Evolutionary conservation across 495 filamentous ascomycete genomes (phyloP), one percentile per base, ranked within the genome.

Genomic region (Melanomma pulvis-pyrius): DNA sequence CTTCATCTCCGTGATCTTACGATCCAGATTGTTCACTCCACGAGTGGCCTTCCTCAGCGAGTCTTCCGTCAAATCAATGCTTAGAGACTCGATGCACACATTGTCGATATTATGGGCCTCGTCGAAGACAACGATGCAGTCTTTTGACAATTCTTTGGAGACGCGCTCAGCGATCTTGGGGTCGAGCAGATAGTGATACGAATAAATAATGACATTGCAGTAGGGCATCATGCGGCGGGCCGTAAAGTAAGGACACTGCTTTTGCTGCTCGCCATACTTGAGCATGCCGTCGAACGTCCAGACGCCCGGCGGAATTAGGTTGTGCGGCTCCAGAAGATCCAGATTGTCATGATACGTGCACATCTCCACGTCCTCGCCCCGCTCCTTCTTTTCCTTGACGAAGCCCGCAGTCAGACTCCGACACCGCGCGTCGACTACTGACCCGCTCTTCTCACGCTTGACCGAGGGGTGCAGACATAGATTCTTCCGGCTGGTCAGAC

Each of bases 31-130:
- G 65, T 87, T 87, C 11, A 93, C 94, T 17, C 96, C 96, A 64
- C 91, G 82, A 0, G 92, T 91, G 17, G 94, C 94, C 78, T 88
- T 93, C 28, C 91, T 84, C 46, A 99, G 74, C 0, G 92, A 96
- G 68, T 97, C 94, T 74, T 99, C 92, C 0, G 92, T 97, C 30
- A 99, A 82, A 75, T 99, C 94, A 28, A 96, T 96, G 72, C 93
- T 97, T 22, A 97, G 82, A 13, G 94, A 96, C 71, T 99, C 94
- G 65, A 99, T 99, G 75, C 96, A 98, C 54, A 99, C 94, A 75
- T 99, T 99, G 82, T 99, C 94, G 71, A 99, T 99, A 67, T 99
- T 99, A 77, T 99, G 94, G 21, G 94, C 94, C 71, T 99, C 94
- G 73, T 99, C 94, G 69, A 99, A 99, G 15, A 99, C 96, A 17